Evolutionary conservation across 768 basidiomycete species (phyloP).

Genomic region (Mrakia gelida): DNA sequence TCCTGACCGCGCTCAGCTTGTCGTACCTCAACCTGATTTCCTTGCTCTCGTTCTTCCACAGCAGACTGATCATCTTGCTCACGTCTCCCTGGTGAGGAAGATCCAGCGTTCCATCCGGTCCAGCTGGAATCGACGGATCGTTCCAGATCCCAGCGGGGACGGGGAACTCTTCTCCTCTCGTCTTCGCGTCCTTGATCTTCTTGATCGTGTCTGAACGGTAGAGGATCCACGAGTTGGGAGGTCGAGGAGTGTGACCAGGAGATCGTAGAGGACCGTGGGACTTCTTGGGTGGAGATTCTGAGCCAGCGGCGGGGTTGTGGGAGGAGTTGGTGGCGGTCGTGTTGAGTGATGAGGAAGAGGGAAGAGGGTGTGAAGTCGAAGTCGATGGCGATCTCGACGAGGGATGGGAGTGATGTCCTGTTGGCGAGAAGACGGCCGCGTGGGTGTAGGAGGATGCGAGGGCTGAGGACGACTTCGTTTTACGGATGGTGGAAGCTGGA

Average conservation of each 20-base stretch:
- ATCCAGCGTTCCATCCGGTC: constrained; percentile 41
- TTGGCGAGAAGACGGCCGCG: neutral
- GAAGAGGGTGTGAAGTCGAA: neutral
- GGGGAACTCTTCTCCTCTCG: constrained; percentile 4
- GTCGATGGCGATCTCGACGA: neutral
- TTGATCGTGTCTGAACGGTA: constrained; percentile 63
- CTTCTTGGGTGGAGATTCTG: neutral
- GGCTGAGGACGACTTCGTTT: neutral
- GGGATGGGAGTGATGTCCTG: neutral
- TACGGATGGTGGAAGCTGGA: neutral
- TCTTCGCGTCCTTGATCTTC: constrained; percentile 41
- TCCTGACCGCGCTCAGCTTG: constrained; percentile 38
- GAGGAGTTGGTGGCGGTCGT: neutral
- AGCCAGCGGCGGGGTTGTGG: neutral
- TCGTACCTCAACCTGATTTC: constrained; percentile 49
- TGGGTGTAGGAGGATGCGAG: neutral
- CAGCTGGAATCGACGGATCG: constrained; percentile 33
- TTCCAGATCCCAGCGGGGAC: constrained; percentile 16
- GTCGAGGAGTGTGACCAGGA: constrained; percentile 51
- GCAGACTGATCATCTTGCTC: constrained; percentile 58
- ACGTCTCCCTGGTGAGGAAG: constrained; percentile 57
- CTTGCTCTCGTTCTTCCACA: constrained; percentile 60
- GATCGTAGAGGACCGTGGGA: neutral
- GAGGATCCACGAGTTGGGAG: constrained; percentile 78
- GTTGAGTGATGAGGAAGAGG: neutral